Evolutionary conservation across 2,329 filamentous ascomycete species (phyloP).

Genomic region (Didymella sp.): DNA sequence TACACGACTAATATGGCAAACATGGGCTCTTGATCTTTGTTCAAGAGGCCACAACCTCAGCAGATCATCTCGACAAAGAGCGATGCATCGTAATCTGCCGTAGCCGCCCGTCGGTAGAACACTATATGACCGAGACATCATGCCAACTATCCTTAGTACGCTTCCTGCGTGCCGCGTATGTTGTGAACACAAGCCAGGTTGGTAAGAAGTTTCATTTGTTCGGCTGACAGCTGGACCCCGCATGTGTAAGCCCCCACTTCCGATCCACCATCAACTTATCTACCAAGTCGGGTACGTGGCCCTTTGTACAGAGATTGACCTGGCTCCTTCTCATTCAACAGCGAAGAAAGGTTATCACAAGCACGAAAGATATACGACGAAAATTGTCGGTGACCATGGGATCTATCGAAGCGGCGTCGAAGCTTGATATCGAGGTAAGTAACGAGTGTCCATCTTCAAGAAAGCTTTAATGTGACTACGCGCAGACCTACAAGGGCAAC

Average conservation of each 20-base stretch:
- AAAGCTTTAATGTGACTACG: not conserved
- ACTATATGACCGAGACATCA: not conserved
- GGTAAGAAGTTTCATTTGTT: not conserved
- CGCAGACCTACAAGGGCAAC: constrained; percentile 46
- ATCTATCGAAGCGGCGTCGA: not conserved
- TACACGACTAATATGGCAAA: not conserved
- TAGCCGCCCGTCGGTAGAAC: not conserved
- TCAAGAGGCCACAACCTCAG: not conserved
- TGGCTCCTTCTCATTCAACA: not conserved
- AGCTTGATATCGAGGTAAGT: constrained; percentile 20
- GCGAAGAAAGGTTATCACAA: not conserved
- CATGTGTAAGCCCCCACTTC: constrained; percentile 9
- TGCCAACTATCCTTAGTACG: not conserved
- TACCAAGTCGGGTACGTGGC: not conserved
- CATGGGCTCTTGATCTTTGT: not conserved
- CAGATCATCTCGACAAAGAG: not conserved
- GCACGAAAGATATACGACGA: not conserved
- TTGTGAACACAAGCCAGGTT: not conserved
- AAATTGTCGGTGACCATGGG: not conserved
- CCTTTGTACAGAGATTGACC: not conserved
- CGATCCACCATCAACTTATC: not conserved
- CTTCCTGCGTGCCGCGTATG: not conserved
- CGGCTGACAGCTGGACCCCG: constrained; percentile 7
- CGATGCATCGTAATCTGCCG: not conserved
- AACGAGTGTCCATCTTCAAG: not conserved